phyloP scores from a whole-genome alignment of 2,329 filamentous ascomycete genomes.

The Phyllosticta citribraziliensis region DNA sequence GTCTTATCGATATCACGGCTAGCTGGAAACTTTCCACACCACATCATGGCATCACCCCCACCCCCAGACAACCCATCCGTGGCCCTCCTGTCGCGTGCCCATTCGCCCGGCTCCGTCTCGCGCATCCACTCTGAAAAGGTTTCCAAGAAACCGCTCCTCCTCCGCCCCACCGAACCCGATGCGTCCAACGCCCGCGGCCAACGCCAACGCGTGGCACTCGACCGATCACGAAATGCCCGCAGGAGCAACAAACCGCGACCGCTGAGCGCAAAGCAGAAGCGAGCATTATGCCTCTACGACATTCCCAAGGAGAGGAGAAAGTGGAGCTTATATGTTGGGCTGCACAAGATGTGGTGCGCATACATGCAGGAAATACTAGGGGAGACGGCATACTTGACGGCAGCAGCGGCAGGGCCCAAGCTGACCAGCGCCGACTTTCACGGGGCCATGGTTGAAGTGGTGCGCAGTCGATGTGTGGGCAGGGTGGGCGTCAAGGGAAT shows the following conservation, averaged over 20 bases:
- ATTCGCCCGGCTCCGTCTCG: slow-evolving; percentile 60
- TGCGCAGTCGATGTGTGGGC: slow-evolving; percentile 68
- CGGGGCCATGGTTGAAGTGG: slow-evolving; percentile 73
- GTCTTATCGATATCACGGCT: neutral
- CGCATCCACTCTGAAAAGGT: slow-evolving; percentile 76
- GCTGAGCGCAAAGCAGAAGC: slow-evolving; percentile 70
- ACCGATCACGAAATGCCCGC: slow-evolving; percentile 15
- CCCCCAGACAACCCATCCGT: slow-evolving; percentile 13
- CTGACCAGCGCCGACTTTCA: slow-evolving; percentile 83
- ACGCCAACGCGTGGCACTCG: slow-evolving; percentile 18
- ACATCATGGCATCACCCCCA: neutral
- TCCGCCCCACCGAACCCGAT: slow-evolving; percentile 65
- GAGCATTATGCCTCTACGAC: slow-evolving; percentile 61
- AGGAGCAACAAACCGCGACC: slow-evolving; percentile 49
- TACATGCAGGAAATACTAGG: slow-evolving; percentile 69
- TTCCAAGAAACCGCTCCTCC: slow-evolving; percentile 68
- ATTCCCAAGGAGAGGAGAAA: slow-evolving; percentile 59
- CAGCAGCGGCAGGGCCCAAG: slow-evolving; percentile 56
- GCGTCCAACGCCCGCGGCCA: slow-evolving; percentile 43
- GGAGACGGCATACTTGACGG: slow-evolving; percentile 37
- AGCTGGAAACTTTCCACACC: neutral
- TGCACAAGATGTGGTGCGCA: slow-evolving; percentile 70
- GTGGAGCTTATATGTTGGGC: slow-evolving; percentile 66
- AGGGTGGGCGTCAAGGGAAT: slow-evolving; percentile 79
- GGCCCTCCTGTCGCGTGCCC: slow-evolving; percentile 65